Evolutionary conservation across 2,329 filamentous ascomycete genomes (phyloP).

Genomic region (Arthroderma sp.): DNA sequence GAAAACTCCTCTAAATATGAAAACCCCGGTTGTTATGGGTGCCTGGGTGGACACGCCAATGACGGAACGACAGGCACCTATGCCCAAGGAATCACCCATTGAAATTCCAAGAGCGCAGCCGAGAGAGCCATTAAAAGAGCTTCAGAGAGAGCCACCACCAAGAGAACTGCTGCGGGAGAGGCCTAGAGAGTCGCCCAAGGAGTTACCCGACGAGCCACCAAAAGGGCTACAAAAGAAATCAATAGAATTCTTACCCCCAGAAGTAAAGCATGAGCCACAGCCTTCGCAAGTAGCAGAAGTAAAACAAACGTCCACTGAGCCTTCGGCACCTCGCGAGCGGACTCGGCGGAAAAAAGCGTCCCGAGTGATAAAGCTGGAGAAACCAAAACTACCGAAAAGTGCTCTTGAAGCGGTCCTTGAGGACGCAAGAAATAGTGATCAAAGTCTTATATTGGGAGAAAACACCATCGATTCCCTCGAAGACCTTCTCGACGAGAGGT

Average conservation of each 20-base stretch:
- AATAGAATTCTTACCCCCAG: neutral
- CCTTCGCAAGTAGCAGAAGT: neutral
- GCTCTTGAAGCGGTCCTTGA: slow-evolving; percentile 30
- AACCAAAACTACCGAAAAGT: slow-evolving; percentile 29
- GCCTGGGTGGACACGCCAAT: slow-evolving; percentile 36
- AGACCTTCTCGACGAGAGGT: slow-evolving; percentile 24
- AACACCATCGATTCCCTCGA: slow-evolving; percentile 34
- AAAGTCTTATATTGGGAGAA: slow-evolving; percentile 27
- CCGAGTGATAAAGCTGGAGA: slow-evolving; percentile 14
- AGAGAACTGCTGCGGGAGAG: neutral
- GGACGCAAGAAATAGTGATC: slow-evolving; percentile 25
- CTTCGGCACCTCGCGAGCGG: neutral
- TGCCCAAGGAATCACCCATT: slow-evolving; percentile 5
- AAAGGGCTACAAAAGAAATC: neutral
- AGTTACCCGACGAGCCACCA: neutral
- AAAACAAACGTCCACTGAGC: slow-evolving; percentile 4
- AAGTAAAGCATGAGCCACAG: neutral
- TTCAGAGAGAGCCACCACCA: neutral
- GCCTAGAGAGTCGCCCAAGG: slow-evolving; percentile 11
- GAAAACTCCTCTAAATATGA: slow-evolving; percentile 23
- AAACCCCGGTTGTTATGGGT: slow-evolving; percentile 33
- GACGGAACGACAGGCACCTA: slow-evolving; percentile 19
- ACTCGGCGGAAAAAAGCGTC: slow-evolving; percentile 12
- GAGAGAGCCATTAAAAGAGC: slow-evolving; percentile 1
- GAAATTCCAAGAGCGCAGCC: slow-evolving; percentile 7